Evolutionary conservation across 129 eudicot genomes (phyloP), one percentile per base, ranked within the genome.

Genomic region (Scalesia atractyloides): DNA sequence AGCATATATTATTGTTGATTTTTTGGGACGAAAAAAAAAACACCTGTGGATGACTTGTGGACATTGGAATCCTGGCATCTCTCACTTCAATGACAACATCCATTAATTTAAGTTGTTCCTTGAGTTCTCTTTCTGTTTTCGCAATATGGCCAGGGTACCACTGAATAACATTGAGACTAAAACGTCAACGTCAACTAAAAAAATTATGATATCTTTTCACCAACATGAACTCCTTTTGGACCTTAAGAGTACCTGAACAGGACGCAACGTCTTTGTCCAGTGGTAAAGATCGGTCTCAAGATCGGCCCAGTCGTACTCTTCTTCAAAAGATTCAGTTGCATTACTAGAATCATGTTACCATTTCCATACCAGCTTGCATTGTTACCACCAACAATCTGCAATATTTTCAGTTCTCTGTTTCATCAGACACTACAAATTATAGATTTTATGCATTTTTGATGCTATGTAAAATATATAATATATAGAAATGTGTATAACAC

Each of bases 71-170:
- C 84, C 98, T 94, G 51, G 89, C 98, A 77, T 94, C 98, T 73
- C 98, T 90, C n/a, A 94, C 98, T 84, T 94, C 98, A 78, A 94
- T 89, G 41, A 94, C 98, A 76, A 94, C 98, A 77, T 94, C 98
- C 98, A 94, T 94, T 76, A 94, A 73, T 73, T 90, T 94, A 30
- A 94, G 83, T 72, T 94, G 98, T 69, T 86, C 96, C 82, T 90
- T 90, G 26, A 94, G 98, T 61, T 94, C 97, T 61, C 85, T 94
- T 81, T 94, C 98, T 19, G 98, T 90, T 86, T 94, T 94, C 26
- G 85, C 98, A 79, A 94, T 94, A 84, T 94, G 98, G 22, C 98
- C 98, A 57, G 98, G 98, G 82, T 90, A 94, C 98, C 98, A 94
- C 98, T 93, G 68, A 76, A 5, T 18, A 76, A 62, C 39, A 61